Percentiles rank a stretch among this genome's conserved stretches.
These are phyloP conservation scores for Cylindricascospora bacillispora DNA, from an alignment of 1,139 yeast genomes.

Conservation along the genomic window DNA sequence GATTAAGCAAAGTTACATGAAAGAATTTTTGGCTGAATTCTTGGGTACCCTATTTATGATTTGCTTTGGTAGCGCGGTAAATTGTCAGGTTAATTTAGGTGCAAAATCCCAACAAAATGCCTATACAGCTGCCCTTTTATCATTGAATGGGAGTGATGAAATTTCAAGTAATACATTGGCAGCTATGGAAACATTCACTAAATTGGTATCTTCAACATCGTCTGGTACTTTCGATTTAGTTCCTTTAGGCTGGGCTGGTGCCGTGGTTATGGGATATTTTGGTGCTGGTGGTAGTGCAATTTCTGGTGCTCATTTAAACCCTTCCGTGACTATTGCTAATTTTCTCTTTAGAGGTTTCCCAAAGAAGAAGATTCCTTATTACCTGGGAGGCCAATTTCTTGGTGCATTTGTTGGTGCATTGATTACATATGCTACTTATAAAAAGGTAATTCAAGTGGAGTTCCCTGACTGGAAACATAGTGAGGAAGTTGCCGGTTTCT, in stretches of 20 bases:
- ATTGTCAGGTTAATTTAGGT: constrained; percentile 29
- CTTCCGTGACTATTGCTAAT: constrained; percentile 31
- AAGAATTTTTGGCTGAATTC: constrained; percentile 33
- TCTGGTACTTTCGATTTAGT: constrained; percentile 33
- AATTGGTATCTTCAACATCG: constrained; percentile 15
- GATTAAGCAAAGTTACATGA: constrained; percentile 20
- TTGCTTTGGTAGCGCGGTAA: constrained; percentile 35
- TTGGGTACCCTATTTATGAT: constrained; percentile 35
- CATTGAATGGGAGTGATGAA: constrained; percentile 4
- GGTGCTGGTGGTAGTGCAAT: constrained; percentile 32
- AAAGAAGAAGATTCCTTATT: constrained; percentile 30
- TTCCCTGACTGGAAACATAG: constrained; percentile 19
- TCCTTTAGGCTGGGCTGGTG: constrained; percentile 39
- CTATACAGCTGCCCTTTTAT: constrained; percentile 8
- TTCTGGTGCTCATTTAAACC: constrained; percentile 36
- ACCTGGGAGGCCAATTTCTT: constrained; percentile 29
- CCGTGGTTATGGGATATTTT: constrained; percentile 36
- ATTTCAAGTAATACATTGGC: constrained; percentile 7
- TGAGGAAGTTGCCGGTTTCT: constrained; percentile 27
- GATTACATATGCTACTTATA: constrained; percentile 28
- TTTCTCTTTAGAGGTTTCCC: constrained; percentile 34
- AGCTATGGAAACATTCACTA: constrained; percentile 10
- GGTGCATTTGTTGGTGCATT: constrained; percentile 33
- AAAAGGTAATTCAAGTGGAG: constrained; percentile 15
- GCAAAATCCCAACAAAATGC: constrained; percentile 11